Base-by-base conservation (phyloP, 495 filamentous ascomycete genomes). In the Aspergillus nidulans region DNA sequence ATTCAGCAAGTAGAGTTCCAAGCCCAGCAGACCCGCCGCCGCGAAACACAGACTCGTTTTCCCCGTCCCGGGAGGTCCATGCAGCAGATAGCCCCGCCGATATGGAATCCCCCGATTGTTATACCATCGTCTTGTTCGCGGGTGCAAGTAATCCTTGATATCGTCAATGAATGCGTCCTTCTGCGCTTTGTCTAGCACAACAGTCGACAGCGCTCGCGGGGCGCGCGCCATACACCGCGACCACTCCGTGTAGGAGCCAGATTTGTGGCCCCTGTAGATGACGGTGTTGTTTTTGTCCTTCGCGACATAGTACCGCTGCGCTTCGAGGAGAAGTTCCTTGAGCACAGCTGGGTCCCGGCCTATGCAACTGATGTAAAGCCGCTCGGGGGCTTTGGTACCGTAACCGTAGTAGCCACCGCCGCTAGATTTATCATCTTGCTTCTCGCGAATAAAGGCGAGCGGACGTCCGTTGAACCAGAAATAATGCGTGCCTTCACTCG, bases 121-220 rank as follows among this genome's bases (percentile, higher is more conserved):
- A 58, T 94, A 94, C 91, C 90, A 96, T 15, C 76, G 71, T 6
- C 84, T 74, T 1, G 86, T 91, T 1, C 77, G 73, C 0, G 88
- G 85, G 53, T 90, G 85, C 6, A 96, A 72, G 61, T 92, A 97
- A 61, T 96, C 91, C 68, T 91, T 90, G 66, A 96, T 89, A 67
- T 97, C 92, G 15, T 76, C 69, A 26, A 95, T 68, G 18, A 96
- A 78, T 23, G 74, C 77, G 9, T 82, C 66, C 71, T 96, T 97
- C 67, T 90, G 82, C 28, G 74, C 65, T 21, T 80, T 76, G 55
- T 95, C 92, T 15, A 97, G 73, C 2, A 94, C 85, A 0, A 96
- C 92, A 0, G 92, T 96, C 3, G 81, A 79, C 73, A 97, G 83
- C 2, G 92, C 86, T 21, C 91, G 74, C 0, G 86, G 85, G 0